These are phyloP conservation scores for Dispira parvispora DNA, from an alignment of 192 early-diverging fungal genomes.

Conservation along the genomic window DNA sequence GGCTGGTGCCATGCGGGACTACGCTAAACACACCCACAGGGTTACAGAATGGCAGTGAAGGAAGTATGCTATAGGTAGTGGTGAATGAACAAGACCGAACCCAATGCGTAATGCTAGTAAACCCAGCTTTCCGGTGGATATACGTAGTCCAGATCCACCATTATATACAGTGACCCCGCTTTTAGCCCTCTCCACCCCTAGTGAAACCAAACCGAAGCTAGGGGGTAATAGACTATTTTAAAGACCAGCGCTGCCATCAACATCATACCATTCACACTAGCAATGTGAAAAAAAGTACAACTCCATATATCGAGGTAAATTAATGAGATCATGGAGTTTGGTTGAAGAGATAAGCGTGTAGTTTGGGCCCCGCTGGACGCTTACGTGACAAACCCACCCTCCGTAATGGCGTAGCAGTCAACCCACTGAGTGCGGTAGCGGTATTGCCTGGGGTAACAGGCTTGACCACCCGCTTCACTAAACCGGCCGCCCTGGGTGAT, in stretches of 20 bases:
- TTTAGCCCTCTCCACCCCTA: too few species aligned
- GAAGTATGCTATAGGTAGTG: too few species aligned
- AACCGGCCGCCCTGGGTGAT: neutral
- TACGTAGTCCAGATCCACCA: too few species aligned
- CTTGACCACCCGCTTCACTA: neutral
- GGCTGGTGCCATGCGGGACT: too few species aligned
- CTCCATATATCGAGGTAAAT: neutral
- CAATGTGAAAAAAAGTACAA: neutral
- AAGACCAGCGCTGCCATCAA: neutral
- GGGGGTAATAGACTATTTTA: neutral
- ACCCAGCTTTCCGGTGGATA: too few species aligned
- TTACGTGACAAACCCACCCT: constrained; percentile 1
- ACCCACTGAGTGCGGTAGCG: neutral
- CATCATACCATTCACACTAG: neutral
- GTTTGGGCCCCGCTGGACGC: neutral
- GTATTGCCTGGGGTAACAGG: neutral
- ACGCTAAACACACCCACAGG: too few species aligned
- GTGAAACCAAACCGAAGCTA: neutral
- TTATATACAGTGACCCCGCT: too few species aligned
- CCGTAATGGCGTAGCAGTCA: neutral
- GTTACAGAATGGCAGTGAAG: too few species aligned
- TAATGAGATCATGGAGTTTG: neutral
- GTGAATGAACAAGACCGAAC: too few species aligned
- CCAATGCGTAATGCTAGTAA: too few species aligned
- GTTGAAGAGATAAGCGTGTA: constrained; percentile 2